phyloP scores from a whole-genome alignment of 768 basidiomycete species.

The Neoboletus brunneissimus region DNA sequence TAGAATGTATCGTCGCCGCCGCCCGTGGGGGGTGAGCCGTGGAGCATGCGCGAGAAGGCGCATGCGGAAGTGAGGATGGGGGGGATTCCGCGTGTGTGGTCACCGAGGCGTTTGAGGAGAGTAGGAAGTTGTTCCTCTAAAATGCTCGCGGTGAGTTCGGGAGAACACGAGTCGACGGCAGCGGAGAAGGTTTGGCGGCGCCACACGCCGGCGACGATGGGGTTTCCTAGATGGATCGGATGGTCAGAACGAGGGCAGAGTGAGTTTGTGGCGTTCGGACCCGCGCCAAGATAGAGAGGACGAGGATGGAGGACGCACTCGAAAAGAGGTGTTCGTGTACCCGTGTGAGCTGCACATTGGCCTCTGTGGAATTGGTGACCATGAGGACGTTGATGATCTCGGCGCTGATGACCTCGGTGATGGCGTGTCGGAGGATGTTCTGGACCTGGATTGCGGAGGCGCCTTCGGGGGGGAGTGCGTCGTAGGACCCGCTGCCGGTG shows the following conservation, averaged over 20 bases:
- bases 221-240: conserved; percentile 56
- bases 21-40: conserved; percentile 52
- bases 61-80: conserved; percentile 72
- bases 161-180: conserved; percentile 73
- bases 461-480: conserved; percentile 38
- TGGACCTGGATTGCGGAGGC: conserved; percentile 71
- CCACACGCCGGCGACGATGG: conserved; percentile 89
- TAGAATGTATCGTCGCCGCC: conserved; percentile 69
- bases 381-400: conserved; percentile 84
- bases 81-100: conserved; percentile 41
- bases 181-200: conserved; percentile 87
- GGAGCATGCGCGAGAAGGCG: conserved; percentile 82
- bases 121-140: conserved; percentile 70
- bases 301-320: conserved; percentile 47
- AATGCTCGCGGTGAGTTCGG: conserved; percentile 65
- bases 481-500: conserved; percentile 40
- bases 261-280: background rate
- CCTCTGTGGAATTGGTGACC: conserved; percentile 81
- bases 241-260: background rate
- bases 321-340: conserved; percentile 88
- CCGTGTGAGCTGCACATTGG: conserved; percentile 78
- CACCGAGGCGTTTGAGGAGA: conserved; percentile 52
- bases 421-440: conserved; percentile 74
- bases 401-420: conserved; percentile 69
- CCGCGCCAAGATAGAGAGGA: background rate